These are phyloP conservation scores for Conidiobolus incongruus DNA, from an alignment of 371 early-diverging fungal genomes.

Conservation along the genomic window DNA sequence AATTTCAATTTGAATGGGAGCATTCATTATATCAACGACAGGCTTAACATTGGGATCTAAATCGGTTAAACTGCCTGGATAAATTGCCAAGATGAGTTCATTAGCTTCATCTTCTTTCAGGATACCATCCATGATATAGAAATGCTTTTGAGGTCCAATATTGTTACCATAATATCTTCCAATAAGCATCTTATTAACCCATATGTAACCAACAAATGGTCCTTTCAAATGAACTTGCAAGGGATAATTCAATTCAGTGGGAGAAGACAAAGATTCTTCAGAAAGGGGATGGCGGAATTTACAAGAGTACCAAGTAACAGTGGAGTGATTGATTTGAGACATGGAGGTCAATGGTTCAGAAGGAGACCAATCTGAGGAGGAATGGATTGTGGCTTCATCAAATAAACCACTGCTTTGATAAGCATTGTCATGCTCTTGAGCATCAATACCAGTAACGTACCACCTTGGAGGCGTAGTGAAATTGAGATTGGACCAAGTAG, in stretches of 20 bases:
- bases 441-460: conserved; percentile 63
- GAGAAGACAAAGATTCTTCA: background rate
- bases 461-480: conserved; percentile 15
- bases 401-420: conserved; percentile 49
- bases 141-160: conserved; percentile 48
- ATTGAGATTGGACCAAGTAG: conserved; percentile 17
- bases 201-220: conserved; percentile 32
- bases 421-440: conserved; percentile 20
- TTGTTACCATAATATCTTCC: conserved; percentile 53
- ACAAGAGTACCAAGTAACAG: conserved; percentile 13
- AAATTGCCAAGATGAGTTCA: background rate
- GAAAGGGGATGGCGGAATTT: conserved; percentile 11
- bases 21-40: too few species aligned
- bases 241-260: conserved; percentile 10
- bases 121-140: conserved; percentile 36
- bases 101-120: conserved; percentile 8
- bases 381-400: conserved; percentile 20
- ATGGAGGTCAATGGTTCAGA: conserved; percentile 4
- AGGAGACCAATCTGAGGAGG: conserved; percentile 2
- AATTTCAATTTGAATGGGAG: too few species aligned
- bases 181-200: conserved; percentile 29
- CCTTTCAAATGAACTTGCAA: conserved; percentile 37
- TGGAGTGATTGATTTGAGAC: conserved; percentile 7
- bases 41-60: too few species aligned
- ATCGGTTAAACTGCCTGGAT: too few species aligned